These are phyloP conservation scores for Aspergillus bertholletiae DNA, from an alignment of 495 filamentous ascomycete genomes.

Conservation along the genomic window DNA sequence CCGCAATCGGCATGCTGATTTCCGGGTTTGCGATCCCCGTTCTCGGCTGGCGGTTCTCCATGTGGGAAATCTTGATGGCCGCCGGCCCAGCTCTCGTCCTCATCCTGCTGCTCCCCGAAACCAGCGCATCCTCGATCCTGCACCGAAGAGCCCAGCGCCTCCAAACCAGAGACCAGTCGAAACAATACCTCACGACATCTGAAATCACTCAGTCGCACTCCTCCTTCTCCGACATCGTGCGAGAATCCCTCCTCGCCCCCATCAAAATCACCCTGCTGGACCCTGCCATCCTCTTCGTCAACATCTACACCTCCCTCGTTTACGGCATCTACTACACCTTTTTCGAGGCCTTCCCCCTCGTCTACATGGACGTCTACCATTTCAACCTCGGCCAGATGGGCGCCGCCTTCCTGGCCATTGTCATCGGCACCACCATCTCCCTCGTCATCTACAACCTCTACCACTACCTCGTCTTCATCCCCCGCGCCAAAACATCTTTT, in stretches of 20 bases:
- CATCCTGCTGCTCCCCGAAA: conserved; percentile 49
- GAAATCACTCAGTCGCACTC: conserved; percentile 41
- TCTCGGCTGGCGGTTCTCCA: conserved; percentile 41
- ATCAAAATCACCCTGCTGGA: conserved; percentile 62
- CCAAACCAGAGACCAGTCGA: conserved; percentile 23
- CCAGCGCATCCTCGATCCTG: conserved; percentile 47
- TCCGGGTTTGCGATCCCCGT: conserved; percentile 34
- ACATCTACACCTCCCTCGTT: conserved; percentile 59
- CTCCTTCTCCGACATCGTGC: conserved; percentile 39
- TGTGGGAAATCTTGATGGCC: conserved; percentile 44
- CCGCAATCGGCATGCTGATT: conserved; percentile 36
- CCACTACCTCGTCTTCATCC: conserved; percentile 16
- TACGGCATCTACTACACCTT: conserved; percentile 69
- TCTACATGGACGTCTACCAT: conserved; percentile 59
- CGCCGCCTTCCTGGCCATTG: conserved; percentile 61
- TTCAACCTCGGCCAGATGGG: conserved; percentile 60
- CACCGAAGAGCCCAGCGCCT: conserved; percentile 37
- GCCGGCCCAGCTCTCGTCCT: conserved; percentile 42
- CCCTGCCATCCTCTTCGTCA: conserved; percentile 58
- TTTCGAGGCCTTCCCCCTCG: conserved; percentile 73
- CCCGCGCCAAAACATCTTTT: conserved; percentile 1
- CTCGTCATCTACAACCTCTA: conserved; percentile 44
- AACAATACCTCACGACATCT: conserved; percentile 32
- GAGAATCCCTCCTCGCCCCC: conserved; percentile 60
- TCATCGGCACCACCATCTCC: conserved; percentile 53